Conservation (phyloP, 139 green algal species). For the Chlamydomonas sp. region DNA sequence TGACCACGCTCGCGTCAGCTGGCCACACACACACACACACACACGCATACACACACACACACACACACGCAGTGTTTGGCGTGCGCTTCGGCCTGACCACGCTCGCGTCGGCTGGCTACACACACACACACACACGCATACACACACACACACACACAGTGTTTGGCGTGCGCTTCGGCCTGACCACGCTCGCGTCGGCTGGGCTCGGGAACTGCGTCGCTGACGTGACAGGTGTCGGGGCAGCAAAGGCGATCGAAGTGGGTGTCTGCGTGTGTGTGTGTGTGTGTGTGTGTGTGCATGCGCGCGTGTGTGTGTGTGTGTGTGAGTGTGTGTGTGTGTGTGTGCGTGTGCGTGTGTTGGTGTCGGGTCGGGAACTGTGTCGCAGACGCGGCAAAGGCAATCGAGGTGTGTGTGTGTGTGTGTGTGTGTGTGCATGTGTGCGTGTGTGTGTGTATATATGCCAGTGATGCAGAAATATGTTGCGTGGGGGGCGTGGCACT, state of each 20-base stretch:
- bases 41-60: background rate
- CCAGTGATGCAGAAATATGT: too few species aligned
- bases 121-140: background rate
- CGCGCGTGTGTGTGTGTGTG: background rate
- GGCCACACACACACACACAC: background rate
- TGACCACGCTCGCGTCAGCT: background rate
- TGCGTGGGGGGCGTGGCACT: too few species aligned
- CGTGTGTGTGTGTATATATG: too few species aligned
- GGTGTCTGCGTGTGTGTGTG: background rate
- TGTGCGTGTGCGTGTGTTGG: too few species aligned
- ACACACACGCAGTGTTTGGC: too few species aligned
- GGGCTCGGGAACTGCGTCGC: slow-evolving; percentile 28
- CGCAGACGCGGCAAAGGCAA: too few species aligned
- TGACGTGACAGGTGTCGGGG: slow-evolving; percentile 13
- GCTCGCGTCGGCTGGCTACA: background rate
- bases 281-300: background rate
- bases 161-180: slow-evolving; percentile 25
- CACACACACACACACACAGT: background rate
- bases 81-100: too few species aligned
- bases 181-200: slow-evolving; percentile 36
- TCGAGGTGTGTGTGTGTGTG: too few species aligned
- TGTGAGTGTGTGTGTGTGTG: too few species aligned
- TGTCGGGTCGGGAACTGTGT: too few species aligned
- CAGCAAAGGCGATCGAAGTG: slow-evolving; percentile 15
- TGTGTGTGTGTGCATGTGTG: too few species aligned